Evolutionary conservation across 2,329 filamentous ascomycete species (phyloP), one percentile per base, ranked within the genome.

Genomic region (Teratosphaeria destructans): DNA sequence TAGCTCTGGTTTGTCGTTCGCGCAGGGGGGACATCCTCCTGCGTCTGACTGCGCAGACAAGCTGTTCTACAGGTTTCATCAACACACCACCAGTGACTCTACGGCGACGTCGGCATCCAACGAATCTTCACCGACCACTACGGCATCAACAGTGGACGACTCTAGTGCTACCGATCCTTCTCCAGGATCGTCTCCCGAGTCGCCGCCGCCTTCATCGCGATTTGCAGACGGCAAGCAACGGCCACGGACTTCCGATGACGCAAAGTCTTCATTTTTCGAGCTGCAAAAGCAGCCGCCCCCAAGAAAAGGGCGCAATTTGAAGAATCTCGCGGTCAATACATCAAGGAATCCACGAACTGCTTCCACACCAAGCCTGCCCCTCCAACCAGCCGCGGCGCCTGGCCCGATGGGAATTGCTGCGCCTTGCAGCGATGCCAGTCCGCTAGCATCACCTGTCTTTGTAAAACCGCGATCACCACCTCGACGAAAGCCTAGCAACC

Each of bases 51-150:
- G 67, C 58, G 49, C 59, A 26, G 67, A 69, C 27, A 65, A 66
- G 27, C 57, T 64, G 14, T 66, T 67, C 53, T 63, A 63, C 29
- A 67, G 64, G 59, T 70, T 67, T 55, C 88, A 90, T 74, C 85
- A 86, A 69, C 87, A 89, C 72, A 82, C 85, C 71, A 83, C 89
- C 71, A 90, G 87, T 76, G 87, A 84, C n/a, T 92, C 87, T 7
- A 90, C 88, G 2, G 82, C 82, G 11, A 54, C 54, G 58, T 89
- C 88, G 16, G 90, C 89, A 64, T 97, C 94, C 1, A 89, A 89
- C 52, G 92, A 96, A 70, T 96, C 93, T 26, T 97, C 93, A 8
- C 94, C 94, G 1, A 97, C 93, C 7, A 96, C 92, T 3, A 96
- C 93, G 2, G 83, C 94, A 56, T 96, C 91, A 5, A 96, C 90